phyloP scores from a whole-genome alignment of 2,329 filamentous ascomycete genomes.

The Pyrenochaeta sp. region DNA sequence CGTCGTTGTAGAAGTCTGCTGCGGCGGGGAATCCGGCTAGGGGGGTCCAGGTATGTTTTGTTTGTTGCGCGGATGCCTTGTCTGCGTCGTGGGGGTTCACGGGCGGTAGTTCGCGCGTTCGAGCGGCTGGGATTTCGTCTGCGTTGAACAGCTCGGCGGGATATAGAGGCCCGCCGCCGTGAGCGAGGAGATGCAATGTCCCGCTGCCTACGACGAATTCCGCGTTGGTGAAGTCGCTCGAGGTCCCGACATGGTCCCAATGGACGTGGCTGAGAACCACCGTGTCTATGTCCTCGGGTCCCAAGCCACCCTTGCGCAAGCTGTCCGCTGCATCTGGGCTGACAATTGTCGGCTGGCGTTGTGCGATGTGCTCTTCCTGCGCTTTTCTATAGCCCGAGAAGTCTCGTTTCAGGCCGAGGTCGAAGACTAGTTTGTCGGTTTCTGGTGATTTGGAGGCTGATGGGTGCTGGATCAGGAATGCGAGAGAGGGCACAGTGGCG shows the following conservation, averaged over 20 bases:
- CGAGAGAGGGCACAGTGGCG: conserved; percentile 61
- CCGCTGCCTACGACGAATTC: conserved; percentile 59
- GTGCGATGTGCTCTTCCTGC: conserved; percentile 55
- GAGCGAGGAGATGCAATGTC: conserved; percentile 33
- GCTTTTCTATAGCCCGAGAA: conserved; percentile 52
- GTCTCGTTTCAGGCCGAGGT: conserved; percentile 61
- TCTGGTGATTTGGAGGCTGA: conserved; percentile 27
- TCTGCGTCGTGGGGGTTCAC: conserved; percentile 21
- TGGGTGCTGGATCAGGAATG: conserved; percentile 61
- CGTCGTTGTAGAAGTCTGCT: conserved; percentile 59
- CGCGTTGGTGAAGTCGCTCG: conserved; percentile 58
- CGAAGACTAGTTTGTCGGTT: conserved; percentile 57
- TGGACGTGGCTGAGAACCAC: conserved; percentile 63
- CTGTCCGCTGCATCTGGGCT: conserved; percentile 53
- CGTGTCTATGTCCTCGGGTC: conserved; percentile 47
- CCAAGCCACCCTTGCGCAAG: conserved; percentile 48
- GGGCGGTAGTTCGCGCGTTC: conserved; percentile 55
- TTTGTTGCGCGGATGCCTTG: conserved; percentile 25
- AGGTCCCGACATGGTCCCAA: conserved; percentile 66
- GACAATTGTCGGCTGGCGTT: conserved; percentile 55
- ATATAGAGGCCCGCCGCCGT: conserved; percentile 41
- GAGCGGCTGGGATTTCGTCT: conserved; percentile 51
- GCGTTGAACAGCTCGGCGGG: conserved; percentile 56
- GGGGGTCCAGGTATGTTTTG: conserved; percentile 49
- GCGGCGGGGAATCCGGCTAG: conserved; percentile 54